These are phyloP conservation scores for Trichoderma aggressivum DNA, from an alignment of 2,329 filamentous ascomycete genomes.

Conservation along the genomic window DNA sequence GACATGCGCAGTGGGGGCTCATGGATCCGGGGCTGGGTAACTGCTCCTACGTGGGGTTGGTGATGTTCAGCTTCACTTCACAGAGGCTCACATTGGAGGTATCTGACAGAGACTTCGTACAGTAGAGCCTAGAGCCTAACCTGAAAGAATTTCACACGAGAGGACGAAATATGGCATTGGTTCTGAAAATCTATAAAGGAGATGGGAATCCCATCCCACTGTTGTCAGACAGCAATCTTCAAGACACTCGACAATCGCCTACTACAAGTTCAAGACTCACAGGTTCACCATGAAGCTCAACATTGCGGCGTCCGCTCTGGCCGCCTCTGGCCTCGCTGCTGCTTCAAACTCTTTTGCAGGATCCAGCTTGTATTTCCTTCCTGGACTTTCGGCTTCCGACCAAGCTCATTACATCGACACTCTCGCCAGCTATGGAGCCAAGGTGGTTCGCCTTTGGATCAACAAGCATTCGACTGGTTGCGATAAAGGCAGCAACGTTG, in stretches of 20 bases:
- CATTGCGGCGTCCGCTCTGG: not conserved
- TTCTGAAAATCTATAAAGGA: not conserved
- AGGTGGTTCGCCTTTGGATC: constrained; percentile 23
- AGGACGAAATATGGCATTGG: not conserved
- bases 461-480: constrained; percentile 16
- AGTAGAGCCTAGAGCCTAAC: not conserved
- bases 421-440: constrained; percentile 19
- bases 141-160: not conserved
- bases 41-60: not conserved
- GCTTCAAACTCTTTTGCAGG: constrained; percentile 20
- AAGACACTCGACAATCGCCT: not conserved
- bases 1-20: not conserved
- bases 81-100: not conserved
- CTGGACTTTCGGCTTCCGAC: constrained; percentile 21
- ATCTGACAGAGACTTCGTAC: not conserved
- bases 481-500: constrained; percentile 22
- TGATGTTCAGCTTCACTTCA: not conserved
- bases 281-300: not conserved
- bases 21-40: not conserved
- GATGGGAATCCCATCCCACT: not conserved
- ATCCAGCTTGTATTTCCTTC: constrained; percentile 23
- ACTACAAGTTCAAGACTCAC: not conserved
- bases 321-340: not conserved
- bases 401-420: constrained; percentile 21
- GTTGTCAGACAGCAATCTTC: not conserved